Base-by-base conservation (phyloP, 371 early-diverging fungal genomes). In the Mucor ambiguus region DNA sequence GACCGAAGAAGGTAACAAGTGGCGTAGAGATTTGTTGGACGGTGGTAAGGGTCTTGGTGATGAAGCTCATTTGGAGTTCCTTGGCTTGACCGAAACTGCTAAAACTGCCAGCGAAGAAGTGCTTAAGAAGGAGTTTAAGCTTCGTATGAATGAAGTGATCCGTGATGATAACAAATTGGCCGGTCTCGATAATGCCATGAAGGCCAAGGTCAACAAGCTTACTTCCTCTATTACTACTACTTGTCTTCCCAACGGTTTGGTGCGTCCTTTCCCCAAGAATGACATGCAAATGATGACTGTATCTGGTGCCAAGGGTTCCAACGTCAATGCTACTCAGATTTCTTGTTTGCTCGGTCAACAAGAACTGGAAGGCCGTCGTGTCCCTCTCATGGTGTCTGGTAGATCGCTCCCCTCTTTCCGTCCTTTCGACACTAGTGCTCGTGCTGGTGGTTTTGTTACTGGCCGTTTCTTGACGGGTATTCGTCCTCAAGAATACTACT, bases 381-480 rank as follows among this genome's bases (percentile, higher is more conserved):
- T 99, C 46, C 99, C 99, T 29, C 86, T 97, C 29, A 99, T 99
- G 99, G 90, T 96, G 4, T 93, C 94, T 58, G 99, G 99, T 62
- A 97, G 97, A 74, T 95, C 99, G 0, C 78, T 99, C 62, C 99
- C 99, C 11, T 96, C 96, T 41, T 99, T 99, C 86, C 79, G 82
- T 49, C 90, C 95, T 4, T 95, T 88, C 60, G 98, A 98, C 69
- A 88, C 93, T 4, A 83, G 89, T 38, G 93, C 96, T 2, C 87
- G 96, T 68, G 97, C 99, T 38, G 99, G 98, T 78, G 99, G 99
- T 41, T 99, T 90, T 75, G 95, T 99, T 78, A 92, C 96, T 26
- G 97, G 97, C 66, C 93, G 99, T 73, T 99, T 99, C 94, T 92
- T 99, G 88, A 98, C 98, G 4, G 99, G 99, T 57, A 95, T 99